These are phyloP conservation scores for Penicillium corylophilum DNA, from an alignment of 2,329 filamentous ascomycete species.

Conservation along the genomic window DNA sequence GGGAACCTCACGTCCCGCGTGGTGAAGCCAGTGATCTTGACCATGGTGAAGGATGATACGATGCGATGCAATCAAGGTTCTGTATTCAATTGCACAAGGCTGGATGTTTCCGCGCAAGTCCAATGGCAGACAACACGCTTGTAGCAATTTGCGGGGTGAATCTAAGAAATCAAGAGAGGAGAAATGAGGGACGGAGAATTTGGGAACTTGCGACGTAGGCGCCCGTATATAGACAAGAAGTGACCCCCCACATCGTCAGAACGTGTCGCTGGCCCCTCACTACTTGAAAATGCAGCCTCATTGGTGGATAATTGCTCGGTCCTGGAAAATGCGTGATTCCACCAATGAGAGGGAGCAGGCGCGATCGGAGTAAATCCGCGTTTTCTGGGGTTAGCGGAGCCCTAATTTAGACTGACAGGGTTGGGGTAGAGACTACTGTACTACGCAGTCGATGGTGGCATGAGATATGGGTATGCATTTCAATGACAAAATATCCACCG, in stretches of 20 bases:
- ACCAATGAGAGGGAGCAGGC: constrained; percentile 16
- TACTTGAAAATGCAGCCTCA: constrained; percentile 2
- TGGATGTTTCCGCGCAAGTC: background rate
- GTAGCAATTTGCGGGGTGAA: constrained; percentile 1
- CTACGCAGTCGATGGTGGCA: background rate
- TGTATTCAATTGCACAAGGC: constrained; percentile 9
- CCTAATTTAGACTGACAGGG: background rate
- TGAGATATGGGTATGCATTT: background rate
- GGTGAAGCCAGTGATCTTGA: constrained; percentile 70
- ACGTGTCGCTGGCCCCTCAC: constrained; percentile 18
- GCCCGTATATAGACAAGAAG: constrained; percentile 14
- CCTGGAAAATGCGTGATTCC: constrained; percentile 22
- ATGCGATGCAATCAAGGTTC: background rate
- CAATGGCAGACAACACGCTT: constrained; percentile 1
- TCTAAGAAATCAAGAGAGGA: too few species aligned
- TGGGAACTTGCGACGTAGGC: constrained; percentile 8
- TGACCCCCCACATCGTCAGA: constrained; percentile 18
- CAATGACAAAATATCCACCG: background rate
- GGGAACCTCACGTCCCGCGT: constrained; percentile 76
- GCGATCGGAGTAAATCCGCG: constrained; percentile 21
- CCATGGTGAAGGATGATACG: constrained; percentile 32
- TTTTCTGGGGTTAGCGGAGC: constrained; percentile 9
- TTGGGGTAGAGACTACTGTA: background rate
- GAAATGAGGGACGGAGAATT: constrained; percentile 5
- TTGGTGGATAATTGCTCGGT: constrained; percentile 24